Evolutionary conservation across 768 basidiomycete species (phyloP), one percentile per base, ranked within the genome.

Genomic region (Lentinula guzmanii): DNA sequence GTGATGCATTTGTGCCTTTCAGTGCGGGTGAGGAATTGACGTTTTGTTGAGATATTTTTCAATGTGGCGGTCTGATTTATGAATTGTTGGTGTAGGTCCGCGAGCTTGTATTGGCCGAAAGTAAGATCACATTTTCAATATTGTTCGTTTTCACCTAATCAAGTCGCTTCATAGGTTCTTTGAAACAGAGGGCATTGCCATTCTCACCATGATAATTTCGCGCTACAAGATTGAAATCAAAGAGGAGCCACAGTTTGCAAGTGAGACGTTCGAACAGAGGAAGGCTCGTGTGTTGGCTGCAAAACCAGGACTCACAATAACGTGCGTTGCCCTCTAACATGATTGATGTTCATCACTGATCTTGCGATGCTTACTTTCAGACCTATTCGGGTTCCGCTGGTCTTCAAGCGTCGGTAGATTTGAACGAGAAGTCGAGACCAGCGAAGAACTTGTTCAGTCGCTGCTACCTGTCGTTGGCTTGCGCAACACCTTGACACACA

Each of bases 1-100:
- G 76, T 34, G 82, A 84, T 65, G 84, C 83, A 0, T 84, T 83
- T 66, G 45, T 82, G 31, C 81, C 83, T 4, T 84, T 84, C 65
- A 81, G 78, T 58, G 72, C 68, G 48, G 81, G 81, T 73, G 58
- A 58, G 71, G 62, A 28, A 16, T n/a, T 21, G 52, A 21, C 21
- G 16, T 46, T 5, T 41, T n/a, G 24, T 15, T 28, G 6, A 3
- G 2, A 31, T n/a, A 41, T 8, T 18, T 10, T 6, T 34, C 33
- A 15, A 9, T 18, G 8, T 28, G 9, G 31, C 46, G 4, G 4
- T 58, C 7, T n/a, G 7, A 31, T 18, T 35, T 37, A 1, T 53
- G 16, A 24, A 1, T 7, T 34, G 31, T 24, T 2, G 24, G 1
- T 50, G 15, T 56, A 76, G 78, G 78, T 51, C 69, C 76, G 16